A percentile compares a stretch with the other conserved stretches of the same genome.
Conservation (phyloP, 2,329 filamentous ascomycete genomes). For the Exophiala spinifera region DNA sequence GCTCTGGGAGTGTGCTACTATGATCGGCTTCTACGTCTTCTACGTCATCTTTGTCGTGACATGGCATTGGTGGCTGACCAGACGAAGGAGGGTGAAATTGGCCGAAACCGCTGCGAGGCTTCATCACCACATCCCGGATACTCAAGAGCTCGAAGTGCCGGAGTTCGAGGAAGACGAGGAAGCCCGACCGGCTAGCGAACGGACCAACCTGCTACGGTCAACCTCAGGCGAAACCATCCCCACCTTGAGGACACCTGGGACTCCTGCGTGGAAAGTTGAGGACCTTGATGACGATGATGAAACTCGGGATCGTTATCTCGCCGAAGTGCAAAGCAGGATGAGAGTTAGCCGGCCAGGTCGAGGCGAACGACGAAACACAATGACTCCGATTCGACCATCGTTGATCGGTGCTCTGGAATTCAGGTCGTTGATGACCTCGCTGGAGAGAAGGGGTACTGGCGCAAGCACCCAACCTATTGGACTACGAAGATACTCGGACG, state of each 20-base stretch:
- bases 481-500: conserved; percentile 67
- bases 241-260: conserved; percentile 55
- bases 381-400: conserved; percentile 86
- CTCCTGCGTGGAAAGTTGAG: conserved; percentile 47
- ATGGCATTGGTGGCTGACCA: conserved; percentile 84
- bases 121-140: conserved; percentile 63
- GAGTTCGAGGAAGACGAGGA: conserved; percentile 57
- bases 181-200: conserved; percentile 44
- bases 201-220: conserved; percentile 45
- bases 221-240: conserved; percentile 62
- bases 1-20: conserved; percentile 82
- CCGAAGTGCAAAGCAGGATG: conserved; percentile 92
- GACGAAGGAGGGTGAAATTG: conserved; percentile 59
- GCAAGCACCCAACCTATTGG: conserved; percentile 64
- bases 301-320: conserved; percentile 58
- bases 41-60: conserved; percentile 85
- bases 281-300: conserved; percentile 58
- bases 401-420: conserved; percentile 93
- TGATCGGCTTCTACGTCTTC: conserved; percentile 88
- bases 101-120: conserved; percentile 70
- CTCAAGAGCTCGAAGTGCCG: conserved; percentile 58
- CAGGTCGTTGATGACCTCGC: conserved; percentile 79
- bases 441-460: conserved; percentile 72
- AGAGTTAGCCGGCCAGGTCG: conserved; percentile 69
- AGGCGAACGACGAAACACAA: conserved; percentile 65